phyloP scores from a whole-genome alignment of 140 eudicot species.

The Eryngium alpinum region DNA sequence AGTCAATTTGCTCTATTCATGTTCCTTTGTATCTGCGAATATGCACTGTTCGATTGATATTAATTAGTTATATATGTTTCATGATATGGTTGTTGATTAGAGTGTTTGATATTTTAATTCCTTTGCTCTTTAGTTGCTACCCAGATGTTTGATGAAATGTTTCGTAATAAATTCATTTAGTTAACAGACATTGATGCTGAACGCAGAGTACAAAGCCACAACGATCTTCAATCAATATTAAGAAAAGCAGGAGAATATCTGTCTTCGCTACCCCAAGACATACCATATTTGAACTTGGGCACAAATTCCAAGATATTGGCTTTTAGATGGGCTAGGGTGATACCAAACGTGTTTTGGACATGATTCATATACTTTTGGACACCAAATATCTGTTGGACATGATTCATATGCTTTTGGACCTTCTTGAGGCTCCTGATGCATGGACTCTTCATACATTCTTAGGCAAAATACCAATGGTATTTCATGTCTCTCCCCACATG shows the following conservation, averaged over 20 bases:
- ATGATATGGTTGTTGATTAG: too few relatives aligned
- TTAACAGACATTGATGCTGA: constrained; percentile 90
- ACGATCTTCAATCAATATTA: constrained; percentile 52
- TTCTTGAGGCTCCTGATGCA: constrained; percentile 86
- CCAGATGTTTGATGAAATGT: too few relatives aligned
- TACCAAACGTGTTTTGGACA: constrained; percentile 53
- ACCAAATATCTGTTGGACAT: constrained; percentile 56
- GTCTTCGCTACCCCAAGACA: constrained; percentile 43
- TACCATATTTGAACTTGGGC: constrained; percentile 59
- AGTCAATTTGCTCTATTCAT: too few relatives aligned
- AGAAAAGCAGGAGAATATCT: constrained; percentile 77
- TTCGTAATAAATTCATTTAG: too few relatives aligned
- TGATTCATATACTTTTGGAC: too few relatives aligned
- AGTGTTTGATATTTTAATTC: too few relatives aligned
- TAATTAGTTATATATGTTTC: too few relatives aligned
- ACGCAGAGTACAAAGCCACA: constrained; percentile 58
- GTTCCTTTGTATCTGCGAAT: too few relatives aligned
- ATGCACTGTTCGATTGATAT: too few relatives aligned
- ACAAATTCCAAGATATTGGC: constrained; percentile 75
- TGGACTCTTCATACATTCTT: constrained; percentile 80
- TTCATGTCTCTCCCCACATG: constrained; percentile 97
- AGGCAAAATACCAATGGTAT: constrained; percentile 81
- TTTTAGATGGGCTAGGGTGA: constrained; percentile 93
- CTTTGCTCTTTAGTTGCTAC: too few relatives aligned
- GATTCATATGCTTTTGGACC: constrained; percentile 77